phyloP scores from a whole-genome alignment of 805 yeast genomes.

The Metschnikowia aberdeeniae region DNA sequence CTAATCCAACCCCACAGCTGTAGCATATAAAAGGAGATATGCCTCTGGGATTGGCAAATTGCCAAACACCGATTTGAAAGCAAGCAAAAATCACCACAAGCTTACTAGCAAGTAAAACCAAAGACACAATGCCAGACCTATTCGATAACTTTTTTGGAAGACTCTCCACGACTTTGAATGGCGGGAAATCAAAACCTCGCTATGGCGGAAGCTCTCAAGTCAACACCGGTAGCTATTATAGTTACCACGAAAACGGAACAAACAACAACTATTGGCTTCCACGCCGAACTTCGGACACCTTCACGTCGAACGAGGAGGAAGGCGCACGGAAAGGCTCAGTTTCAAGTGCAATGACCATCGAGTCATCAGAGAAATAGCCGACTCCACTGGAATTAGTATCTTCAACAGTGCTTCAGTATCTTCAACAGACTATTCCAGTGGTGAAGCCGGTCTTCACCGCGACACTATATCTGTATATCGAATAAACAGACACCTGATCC shows the following conservation, averaged over 20 bases:
- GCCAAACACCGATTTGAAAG: too few species aligned
- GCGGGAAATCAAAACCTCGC: slow-evolving; percentile 31
- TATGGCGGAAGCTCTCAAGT: slow-evolving; percentile 32
- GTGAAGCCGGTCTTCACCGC: background rate
- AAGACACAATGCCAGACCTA: slow-evolving; percentile 28
- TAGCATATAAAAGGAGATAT: background rate
- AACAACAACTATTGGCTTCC: slow-evolving; percentile 36
- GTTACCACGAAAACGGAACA: slow-evolving; percentile 32
- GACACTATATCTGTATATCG: too few species aligned
- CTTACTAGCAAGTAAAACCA: too few species aligned
- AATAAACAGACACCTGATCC: background rate
- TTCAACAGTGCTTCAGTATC: too few species aligned
- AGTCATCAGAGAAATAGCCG: background rate
- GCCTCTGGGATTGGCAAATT: too few species aligned
- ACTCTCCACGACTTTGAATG: slow-evolving; percentile 28
- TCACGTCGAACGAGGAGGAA: background rate
- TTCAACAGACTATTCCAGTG: too few species aligned
- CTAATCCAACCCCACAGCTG: background rate
- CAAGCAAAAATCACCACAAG: too few species aligned
- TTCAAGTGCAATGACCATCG: slow-evolving; percentile 1
- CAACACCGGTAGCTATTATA: slow-evolving; percentile 35
- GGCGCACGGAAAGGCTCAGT: slow-evolving; percentile 3
- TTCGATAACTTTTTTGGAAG: slow-evolving; percentile 37
- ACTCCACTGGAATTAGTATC: too few species aligned
- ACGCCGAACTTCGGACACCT: slow-evolving; percentile 1